phyloP scores from a whole-genome alignment of 1,139 yeast genomes.

The Kodamaea ohmeri region DNA sequence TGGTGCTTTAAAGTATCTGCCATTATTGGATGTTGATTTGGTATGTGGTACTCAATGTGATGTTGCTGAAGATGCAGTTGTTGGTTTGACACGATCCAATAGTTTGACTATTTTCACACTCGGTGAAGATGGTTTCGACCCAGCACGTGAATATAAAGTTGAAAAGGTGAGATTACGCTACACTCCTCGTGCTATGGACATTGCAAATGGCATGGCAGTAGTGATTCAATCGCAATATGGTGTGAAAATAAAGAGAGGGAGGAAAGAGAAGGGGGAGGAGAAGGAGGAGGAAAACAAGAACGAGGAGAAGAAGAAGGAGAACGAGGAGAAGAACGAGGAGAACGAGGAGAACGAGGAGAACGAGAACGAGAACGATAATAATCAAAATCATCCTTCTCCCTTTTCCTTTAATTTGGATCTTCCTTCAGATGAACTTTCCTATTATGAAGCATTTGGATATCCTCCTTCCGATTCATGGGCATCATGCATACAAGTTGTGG shows the following conservation, averaged over 20 bases:
- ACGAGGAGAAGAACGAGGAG: background rate
- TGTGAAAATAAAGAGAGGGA: conserved; percentile 1
- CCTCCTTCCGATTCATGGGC: conserved; percentile 36
- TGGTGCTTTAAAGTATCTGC: conserved; percentile 38
- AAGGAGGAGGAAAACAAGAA: background rate
- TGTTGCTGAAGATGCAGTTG: conserved; percentile 57
- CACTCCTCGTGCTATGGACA: conserved; percentile 51
- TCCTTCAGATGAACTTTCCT: conserved; percentile 17
- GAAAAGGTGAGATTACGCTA: conserved; percentile 45
- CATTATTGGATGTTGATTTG: conserved; percentile 35
- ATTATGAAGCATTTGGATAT: conserved; percentile 44
- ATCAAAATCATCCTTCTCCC: background rate
- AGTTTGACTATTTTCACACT: conserved; percentile 57
- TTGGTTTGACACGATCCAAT: conserved; percentile 55
- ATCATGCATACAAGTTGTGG: conserved; percentile 54
- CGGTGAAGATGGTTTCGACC: conserved; percentile 41
- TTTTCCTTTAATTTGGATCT: background rate
- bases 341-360: background rate
- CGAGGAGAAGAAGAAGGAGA: background rate
- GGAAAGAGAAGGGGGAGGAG: background rate
- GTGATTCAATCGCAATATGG: conserved; percentile 50
- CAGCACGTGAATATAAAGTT: conserved; percentile 40
- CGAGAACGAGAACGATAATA: background rate
- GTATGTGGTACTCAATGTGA: conserved; percentile 56
- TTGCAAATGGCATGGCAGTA: conserved; percentile 26